Base-by-base conservation (phyloP, 371 early-diverging fungal species). In the Batkoa obscura region DNA sequence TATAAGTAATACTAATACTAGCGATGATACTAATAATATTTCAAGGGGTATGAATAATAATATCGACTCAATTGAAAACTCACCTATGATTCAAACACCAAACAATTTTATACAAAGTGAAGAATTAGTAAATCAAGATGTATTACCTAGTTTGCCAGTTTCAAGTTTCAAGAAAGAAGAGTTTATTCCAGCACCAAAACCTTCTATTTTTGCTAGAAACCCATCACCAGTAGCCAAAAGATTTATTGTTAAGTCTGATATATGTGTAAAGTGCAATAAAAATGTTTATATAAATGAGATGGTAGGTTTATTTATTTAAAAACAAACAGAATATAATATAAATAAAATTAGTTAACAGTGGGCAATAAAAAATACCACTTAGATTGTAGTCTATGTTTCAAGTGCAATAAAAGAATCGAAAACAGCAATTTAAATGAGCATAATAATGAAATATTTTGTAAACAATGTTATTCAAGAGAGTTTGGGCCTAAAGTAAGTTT, bases 351-450 rank as follows among this genome's bases (percentile, higher is more conserved):
- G 31, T 47, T 47, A 31, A 31, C 47, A 17, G 47, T 31, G 66
- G 69, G n/a, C n/a, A n/a, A n/a, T 15, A 67, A 68, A 5, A 64
- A 68, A 37, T 73, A 70, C 66, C 74, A 73, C 48, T 63, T 64
- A 38, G 48, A 56, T 9, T 73, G 74, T 59, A 64, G 73, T 53
- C 64, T 63, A n/a, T 73, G 74, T 62, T 70, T 60, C 41, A 58
- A 63, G 42, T 73, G 74, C 50, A 62, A 57, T 46, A 65, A 63
- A 15, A 50, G 64, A 3, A 60, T 73, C 41, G 62, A 59, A 54
- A 66, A 73, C 8, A 49, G 65, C 39, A 70, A 61, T 10, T 56
- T 73, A 47, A 68, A 69, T 9, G 74, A 73, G 32, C 67, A 67
- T 39, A 68, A 68, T 15, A 64, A 68, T 35, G 70, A 73, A 57